A percentile compares a stretch with the other conserved stretches of the same genome.
phyloP scores from a whole-genome alignment of 345 rosid species.

The Mercurialis annua region DNA sequence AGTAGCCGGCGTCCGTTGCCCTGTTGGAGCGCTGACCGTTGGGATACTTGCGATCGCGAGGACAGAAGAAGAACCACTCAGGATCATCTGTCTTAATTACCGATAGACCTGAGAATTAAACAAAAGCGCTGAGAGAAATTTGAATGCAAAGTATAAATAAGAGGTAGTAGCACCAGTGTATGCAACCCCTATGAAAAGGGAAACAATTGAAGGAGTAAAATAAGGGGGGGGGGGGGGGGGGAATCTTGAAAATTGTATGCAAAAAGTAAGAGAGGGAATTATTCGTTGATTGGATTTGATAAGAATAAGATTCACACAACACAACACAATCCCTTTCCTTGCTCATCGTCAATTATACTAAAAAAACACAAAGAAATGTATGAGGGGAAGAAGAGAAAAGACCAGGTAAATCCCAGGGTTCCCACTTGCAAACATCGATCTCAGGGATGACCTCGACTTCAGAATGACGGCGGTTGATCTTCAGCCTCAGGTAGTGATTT shows the following conservation, averaged over 20 bases:
- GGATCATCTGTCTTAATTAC: constrained; percentile 81
- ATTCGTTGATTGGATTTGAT: constrained; percentile 22
- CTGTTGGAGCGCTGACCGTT: constrained; percentile 90
- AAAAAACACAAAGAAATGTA: background rate
- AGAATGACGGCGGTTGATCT: constrained; percentile 82
- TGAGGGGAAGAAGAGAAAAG: background rate
- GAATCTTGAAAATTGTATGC: constrained; percentile 13
- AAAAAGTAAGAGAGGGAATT: constrained; percentile 13
- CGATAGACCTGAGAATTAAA: constrained; percentile 48
- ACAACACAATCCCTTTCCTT: too few species aligned
- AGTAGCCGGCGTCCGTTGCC: constrained; percentile 92
- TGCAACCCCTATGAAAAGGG: too few species aligned
- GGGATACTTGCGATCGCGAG: constrained; percentile 87
- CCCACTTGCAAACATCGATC: constrained; percentile 89
- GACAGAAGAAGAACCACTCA: constrained; percentile 98
- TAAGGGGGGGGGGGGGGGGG: background rate
- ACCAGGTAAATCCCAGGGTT: constrained; percentile 98
- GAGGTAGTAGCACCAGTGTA: too few species aligned
- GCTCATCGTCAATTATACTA: too few species aligned
- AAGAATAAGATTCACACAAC: constrained; percentile 26
- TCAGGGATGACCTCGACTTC: constrained; percentile 78
- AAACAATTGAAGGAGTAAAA: too few species aligned
- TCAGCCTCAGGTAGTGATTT: constrained; percentile 71
- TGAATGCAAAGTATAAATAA: background rate
- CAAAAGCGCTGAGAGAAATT: background rate